These are phyloP conservation scores for Acer yangbiense DNA, from an alignment of 345 rosid genomes.

Conservation along the genomic window DNA sequence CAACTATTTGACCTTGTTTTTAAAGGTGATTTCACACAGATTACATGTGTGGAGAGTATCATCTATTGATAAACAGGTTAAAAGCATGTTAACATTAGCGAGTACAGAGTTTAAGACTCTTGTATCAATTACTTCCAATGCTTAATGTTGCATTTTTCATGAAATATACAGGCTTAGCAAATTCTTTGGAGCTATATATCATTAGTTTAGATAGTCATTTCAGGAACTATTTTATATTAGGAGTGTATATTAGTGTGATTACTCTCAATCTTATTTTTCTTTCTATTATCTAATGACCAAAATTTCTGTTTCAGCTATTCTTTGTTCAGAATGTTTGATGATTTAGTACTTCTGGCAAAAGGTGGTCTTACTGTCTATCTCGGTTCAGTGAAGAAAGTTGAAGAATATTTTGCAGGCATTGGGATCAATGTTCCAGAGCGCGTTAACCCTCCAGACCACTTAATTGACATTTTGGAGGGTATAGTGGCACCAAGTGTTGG, in stretches of 20 bases:
- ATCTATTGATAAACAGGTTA: background rate
- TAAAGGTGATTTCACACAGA: background rate
- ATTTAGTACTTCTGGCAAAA: conserved; percentile 88
- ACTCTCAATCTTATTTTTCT: background rate
- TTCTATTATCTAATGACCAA: conserved; percentile 10
- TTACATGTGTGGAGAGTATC: background rate
- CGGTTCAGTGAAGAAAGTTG: conserved; percentile 75
- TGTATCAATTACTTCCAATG: background rate
- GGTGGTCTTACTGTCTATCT: conserved; percentile 88
- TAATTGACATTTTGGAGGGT: conserved; percentile 88
- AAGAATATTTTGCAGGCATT: conserved; percentile 75
- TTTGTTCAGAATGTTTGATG: conserved; percentile 83
- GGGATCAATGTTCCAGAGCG: conserved; percentile 85
- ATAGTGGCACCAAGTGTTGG: conserved; percentile 49
- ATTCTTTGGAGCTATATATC: background rate
- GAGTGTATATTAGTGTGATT: background rate
- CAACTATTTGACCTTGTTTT: too few relatives aligned
- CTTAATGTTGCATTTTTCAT: background rate
- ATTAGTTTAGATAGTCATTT: background rate
- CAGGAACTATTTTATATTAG: background rate
- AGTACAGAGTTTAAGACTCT: background rate
- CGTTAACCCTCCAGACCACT: conserved; percentile 94
- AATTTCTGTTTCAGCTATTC: conserved; percentile 69
- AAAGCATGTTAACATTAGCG: background rate
- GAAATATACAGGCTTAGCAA: background rate